Evolutionary conservation across 169 alveolate genomes (phyloP), one percentile per base, ranked within the genome.

Genomic region (Ichthyophthirius multifiliis): DNA sequence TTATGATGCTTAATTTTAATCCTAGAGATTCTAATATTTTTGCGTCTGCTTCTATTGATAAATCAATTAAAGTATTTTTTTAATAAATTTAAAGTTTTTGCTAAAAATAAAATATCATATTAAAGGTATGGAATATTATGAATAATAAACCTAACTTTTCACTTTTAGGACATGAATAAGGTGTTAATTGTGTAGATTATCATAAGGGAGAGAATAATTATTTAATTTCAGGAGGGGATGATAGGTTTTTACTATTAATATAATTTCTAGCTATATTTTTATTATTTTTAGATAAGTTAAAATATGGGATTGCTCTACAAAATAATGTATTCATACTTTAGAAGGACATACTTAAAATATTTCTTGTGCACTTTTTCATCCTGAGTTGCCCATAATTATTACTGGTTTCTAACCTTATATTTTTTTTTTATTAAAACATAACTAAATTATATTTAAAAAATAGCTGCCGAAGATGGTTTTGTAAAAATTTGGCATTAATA

Each of bases 251-350:
- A 6, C 4, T 4, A 45, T 6, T 6, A 18, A 15, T 55, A 5
- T 37, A 3, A 37, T n/a, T 9, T 37, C 6, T 7, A 67, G 1
- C 20, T 39, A 6, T 16, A 15, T 34, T 18, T n/a, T 67, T n/a
- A 3, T 35, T 0, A n/a, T 5, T 2, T 9, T n/a, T 1, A 67
- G 85, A 65, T 79, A 98, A 12, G 97, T 98, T 16, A 97, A 99
- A 74, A 97, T 98, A 6, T 98, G 99, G 99, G 99, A 98, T 82
- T 98, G 97, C 83, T 98, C 97, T 85, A 97, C 99, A 23, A 98
- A 98, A 89, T 98, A 97, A 85, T 98, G 99, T 79, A 85, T 98
- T 34, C 98, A 95, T 87, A 98, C 98, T 45, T 92, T 98, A 71
- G 91, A 90, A 30, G 99, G 99, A 3, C 99, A 98, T 91, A 85